phyloP scores from a whole-genome alignment of 176 grass and related monocot genomes.

The Melocanna baccifera region DNA sequence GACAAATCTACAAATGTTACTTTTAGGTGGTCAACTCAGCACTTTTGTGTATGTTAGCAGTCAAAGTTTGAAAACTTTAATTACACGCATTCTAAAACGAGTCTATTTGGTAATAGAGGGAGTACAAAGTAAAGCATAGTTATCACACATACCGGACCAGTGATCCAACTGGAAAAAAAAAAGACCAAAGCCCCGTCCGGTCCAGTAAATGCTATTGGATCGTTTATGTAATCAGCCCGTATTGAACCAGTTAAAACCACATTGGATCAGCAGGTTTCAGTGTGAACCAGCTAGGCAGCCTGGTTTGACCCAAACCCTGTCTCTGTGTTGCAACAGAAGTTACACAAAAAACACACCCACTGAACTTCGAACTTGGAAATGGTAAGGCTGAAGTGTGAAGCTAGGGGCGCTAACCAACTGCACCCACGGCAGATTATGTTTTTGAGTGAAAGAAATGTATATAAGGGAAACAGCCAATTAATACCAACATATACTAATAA shows the following conservation, averaged over 20 bases:
- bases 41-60: background rate
- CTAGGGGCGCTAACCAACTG: background rate
- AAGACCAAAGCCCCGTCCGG: background rate
- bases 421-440: background rate
- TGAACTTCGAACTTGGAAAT: background rate
- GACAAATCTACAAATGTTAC: background rate
- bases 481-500: constrained; percentile 1
- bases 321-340: background rate
- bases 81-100: background rate
- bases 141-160: background rate
- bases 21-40: background rate
- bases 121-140: background rate
- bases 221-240: background rate
- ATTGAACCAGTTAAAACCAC: background rate
- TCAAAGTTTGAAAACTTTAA: background rate
- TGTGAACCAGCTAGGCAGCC: background rate
- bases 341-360: background rate
- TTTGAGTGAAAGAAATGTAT: background rate
- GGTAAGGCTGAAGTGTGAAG: background rate
- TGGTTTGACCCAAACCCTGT: background rate
- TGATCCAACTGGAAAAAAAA: background rate
- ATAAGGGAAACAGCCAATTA: background rate
- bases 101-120: background rate
- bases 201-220: background rate
- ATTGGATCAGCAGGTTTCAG: background rate